Evolutionary conservation across 495 filamentous ascomycete species (phyloP).

Genomic region (Talaromyces thailandensis): DNA sequence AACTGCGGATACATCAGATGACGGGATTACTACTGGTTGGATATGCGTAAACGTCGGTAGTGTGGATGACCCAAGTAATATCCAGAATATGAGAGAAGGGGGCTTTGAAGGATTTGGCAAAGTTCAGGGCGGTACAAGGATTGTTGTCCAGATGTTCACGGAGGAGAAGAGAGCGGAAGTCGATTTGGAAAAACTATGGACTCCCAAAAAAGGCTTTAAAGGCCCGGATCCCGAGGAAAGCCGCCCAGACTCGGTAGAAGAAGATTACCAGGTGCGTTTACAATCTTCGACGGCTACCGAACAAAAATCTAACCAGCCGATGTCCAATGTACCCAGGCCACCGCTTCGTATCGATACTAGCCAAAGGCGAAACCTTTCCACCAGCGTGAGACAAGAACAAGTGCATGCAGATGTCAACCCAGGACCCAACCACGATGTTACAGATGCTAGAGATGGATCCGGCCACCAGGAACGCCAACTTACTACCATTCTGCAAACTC

Average conservation of each 20-base stretch:
- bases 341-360: slow-evolving; percentile 4
- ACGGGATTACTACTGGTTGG: slow-evolving; percentile 87
- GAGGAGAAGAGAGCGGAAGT: slow-evolving; percentile 76
- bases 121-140: slow-evolving; percentile 41
- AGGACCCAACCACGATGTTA: not conserved
- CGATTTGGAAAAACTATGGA: slow-evolving; percentile 77
- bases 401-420: not conserved
- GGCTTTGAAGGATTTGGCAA: slow-evolving; percentile 69
- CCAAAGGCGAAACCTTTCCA: slow-evolving; percentile 16
- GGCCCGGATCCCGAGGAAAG: slow-evolving; percentile 9
- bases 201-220: slow-evolving; percentile 35
- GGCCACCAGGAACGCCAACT: not conserved
- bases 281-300: not conserved
- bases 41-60: slow-evolving; percentile 84
- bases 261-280: not conserved
- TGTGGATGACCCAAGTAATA: slow-evolving; percentile 35
- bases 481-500: not conserved
- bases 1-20: slow-evolving; percentile 47
- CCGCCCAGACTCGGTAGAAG: not conserved
- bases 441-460: not conserved
- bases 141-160: slow-evolving; percentile 88
- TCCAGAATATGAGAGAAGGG: slow-evolving; percentile 26
- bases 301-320: not conserved
- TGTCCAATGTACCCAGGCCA: not conserved
- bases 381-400: slow-evolving; percentile 9